phyloP scores from a whole-genome alignment of 306 rosid genomes.

The Vicia sativa region DNA sequence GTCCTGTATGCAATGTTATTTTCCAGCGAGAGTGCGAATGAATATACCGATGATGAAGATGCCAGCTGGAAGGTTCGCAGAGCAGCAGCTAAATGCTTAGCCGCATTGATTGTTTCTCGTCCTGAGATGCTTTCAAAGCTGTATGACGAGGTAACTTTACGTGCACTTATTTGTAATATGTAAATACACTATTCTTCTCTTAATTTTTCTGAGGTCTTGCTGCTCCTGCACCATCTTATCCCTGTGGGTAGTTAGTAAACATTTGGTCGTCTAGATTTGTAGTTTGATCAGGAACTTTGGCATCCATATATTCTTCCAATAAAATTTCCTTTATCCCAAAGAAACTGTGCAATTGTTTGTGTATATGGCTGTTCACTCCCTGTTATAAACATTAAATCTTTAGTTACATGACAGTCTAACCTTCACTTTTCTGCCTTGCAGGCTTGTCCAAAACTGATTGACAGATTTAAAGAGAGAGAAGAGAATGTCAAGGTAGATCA shows the following conservation, averaged over 20 bases:
- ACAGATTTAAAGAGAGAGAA: slow-evolving; percentile 97
- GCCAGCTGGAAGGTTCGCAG: slow-evolving; percentile 99
- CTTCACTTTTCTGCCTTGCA: slow-evolving; percentile 39
- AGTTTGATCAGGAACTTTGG: slow-evolving; percentile 22
- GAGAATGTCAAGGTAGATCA: slow-evolving; percentile 90
- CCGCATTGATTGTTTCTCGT: slow-evolving; percentile 93
- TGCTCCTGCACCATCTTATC: slow-evolving; percentile 1
- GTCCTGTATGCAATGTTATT: slow-evolving; percentile 33
- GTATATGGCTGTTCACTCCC: slow-evolving; percentile 18
- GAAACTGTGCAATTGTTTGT: slow-evolving; percentile 7
- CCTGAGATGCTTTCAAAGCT: slow-evolving; percentile 93
- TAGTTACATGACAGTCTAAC: slow-evolving; percentile 32
- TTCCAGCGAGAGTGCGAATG: slow-evolving; percentile 97
- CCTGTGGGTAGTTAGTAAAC: slow-evolving; percentile 2
- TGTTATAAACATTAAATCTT: slow-evolving; percentile 14
- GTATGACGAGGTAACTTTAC: slow-evolving; percentile 79
- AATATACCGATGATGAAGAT: slow-evolving; percentile 98
- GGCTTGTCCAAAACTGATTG: slow-evolving; percentile 99
- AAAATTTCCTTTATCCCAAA: slow-evolving; percentile 7
- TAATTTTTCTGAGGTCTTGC: slow-evolving; percentile 13
- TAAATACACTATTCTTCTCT: background rate
- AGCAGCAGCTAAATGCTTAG: slow-evolving; percentile 98
- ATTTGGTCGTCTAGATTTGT: slow-evolving; percentile 16
- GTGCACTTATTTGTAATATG: slow-evolving; percentile 7
- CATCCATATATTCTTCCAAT: slow-evolving; percentile 1